Percentiles rank a stretch among this genome's conserved stretches.
These are phyloP conservation scores for Penicillium diatomitis DNA, from an alignment of 495 filamentous ascomycete species.

Conservation along the genomic window DNA sequence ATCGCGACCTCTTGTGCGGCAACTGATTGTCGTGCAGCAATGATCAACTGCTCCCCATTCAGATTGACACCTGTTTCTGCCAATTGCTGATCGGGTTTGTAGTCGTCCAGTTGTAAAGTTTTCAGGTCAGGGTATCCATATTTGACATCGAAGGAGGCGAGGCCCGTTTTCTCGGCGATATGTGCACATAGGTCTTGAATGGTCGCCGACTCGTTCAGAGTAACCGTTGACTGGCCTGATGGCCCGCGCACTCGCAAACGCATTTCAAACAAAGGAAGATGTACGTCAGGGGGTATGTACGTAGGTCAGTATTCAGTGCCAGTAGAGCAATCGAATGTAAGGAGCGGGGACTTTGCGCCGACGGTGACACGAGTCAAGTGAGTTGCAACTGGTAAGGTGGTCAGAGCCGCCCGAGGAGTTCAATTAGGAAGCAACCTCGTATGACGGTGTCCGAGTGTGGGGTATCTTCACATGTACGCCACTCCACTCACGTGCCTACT, in stretches of 20 bases:
- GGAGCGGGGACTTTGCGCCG: no score
- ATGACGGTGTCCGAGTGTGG: no score
- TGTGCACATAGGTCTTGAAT: conserved; percentile 50
- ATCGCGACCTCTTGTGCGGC: conserved; percentile 1
- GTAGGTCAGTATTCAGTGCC: no score
- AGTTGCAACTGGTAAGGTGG: no score
- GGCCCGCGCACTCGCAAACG: conserved; percentile 56
- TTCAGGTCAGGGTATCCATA: conserved; percentile 73
- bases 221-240: conserved; percentile 51
- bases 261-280: conserved; percentile 30
- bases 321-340: no score
- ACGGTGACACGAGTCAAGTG: no score
- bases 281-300: background rate
- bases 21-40: conserved; percentile 39
- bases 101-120: conserved; percentile 49
- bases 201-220: conserved; percentile 54
- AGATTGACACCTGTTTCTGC: conserved; percentile 55
- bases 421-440: no score
- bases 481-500: no score
- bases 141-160: conserved; percentile 60
- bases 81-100: conserved; percentile 38
- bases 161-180: conserved; percentile 47
- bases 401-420: no score
- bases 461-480: no score
- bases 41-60: conserved; percentile 74